Conservation (phyloP, 495 filamentous ascomycete species). For the Talaromyces nanjingensis region DNA sequence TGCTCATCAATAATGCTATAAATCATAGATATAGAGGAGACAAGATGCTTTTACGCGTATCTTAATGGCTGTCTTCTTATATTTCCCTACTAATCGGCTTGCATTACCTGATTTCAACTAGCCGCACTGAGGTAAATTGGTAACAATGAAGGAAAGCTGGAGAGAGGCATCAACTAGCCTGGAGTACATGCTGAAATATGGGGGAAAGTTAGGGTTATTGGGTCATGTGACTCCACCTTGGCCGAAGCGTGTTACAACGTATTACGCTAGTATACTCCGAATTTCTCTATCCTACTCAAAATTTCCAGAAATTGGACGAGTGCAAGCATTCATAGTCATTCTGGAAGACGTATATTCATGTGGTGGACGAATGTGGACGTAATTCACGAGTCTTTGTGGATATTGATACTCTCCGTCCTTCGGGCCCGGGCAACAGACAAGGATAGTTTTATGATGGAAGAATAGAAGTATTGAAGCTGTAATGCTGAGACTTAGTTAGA, state of each 20-base stretch:
- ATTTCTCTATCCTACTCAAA: neutral
- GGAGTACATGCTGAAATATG: neutral
- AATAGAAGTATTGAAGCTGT: neutral
- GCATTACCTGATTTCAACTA: neutral
- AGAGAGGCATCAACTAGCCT: neutral
- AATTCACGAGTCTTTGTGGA: neutral
- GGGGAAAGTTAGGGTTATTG: neutral
- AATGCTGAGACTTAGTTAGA: neutral
- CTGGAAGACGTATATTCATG: neutral
- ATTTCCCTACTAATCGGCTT: neutral
- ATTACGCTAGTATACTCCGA: neutral
- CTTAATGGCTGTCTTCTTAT: neutral
- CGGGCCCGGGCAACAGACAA: too few species aligned
- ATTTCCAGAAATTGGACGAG: neutral
- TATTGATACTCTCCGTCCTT: neutral
- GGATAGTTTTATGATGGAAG: neutral
- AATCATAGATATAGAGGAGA: too few species aligned
- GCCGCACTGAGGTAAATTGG: neutral
- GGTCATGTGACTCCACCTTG: neutral
- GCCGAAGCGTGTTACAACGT: neutral
- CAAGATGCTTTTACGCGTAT: too few species aligned
- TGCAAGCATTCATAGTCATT: neutral
- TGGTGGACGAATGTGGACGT: neutral
- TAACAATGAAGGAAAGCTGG: neutral
- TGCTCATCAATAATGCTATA: too few species aligned